phyloP scores from a whole-genome alignment of 2,329 filamentous ascomycete genomes.

The Colletotrichum sp. region DNA sequence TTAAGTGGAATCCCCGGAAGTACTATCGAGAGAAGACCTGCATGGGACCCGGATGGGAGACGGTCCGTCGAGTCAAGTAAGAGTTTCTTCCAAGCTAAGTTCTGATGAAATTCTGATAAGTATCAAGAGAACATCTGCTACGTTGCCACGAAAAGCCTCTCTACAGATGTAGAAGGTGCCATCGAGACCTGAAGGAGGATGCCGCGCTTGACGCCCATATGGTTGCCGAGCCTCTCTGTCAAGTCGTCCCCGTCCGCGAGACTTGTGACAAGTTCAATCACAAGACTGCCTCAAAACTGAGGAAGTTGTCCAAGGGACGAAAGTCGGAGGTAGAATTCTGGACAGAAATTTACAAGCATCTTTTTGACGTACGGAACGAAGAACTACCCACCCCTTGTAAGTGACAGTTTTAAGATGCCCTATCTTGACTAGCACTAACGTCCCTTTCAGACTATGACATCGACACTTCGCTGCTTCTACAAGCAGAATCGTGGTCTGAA shows the following conservation, averaged over 20 bases:
- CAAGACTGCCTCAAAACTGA: too few species aligned
- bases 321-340: too few species aligned
- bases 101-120: too few species aligned
- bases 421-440: too few species aligned
- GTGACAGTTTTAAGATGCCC: too few species aligned
- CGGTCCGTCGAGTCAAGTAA: background rate
- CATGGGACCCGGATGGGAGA: background rate
- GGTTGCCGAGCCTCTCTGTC: background rate
- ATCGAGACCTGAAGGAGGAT: background rate
- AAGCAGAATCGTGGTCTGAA: background rate
- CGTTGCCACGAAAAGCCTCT: background rate
- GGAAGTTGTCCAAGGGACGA: too few species aligned
- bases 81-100: too few species aligned
- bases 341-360: too few species aligned
- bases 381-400: too few species aligned
- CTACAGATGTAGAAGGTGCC: background rate
- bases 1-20: background rate
- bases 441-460: too few species aligned
- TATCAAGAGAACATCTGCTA: background rate
- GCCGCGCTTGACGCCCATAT: background rate
- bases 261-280: background rate
- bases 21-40: background rate
- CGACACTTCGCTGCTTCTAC: too few species aligned
- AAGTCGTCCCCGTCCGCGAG: background rate
- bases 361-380: too few species aligned